A percentile compares a stretch with the other conserved stretches of the same genome.
phyloP scores from a whole-genome alignment of 768 basidiomycete genomes.

The Serendipita indica region DNA sequence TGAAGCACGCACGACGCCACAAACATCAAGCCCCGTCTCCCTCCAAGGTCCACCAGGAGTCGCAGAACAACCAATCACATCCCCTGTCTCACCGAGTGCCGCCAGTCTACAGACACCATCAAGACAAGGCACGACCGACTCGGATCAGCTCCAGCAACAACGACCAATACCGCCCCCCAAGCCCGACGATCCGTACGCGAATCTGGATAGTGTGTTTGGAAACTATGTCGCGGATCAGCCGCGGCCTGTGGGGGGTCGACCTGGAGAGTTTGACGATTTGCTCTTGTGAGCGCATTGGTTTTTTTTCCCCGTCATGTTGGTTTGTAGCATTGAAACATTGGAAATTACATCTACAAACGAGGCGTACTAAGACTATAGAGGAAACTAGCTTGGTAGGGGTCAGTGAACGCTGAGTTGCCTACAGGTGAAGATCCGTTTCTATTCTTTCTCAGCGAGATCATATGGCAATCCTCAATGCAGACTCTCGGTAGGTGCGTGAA shows the following conservation, averaged over 20 bases:
- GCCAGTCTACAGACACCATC: slow-evolving; percentile 14
- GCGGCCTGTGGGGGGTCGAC: slow-evolving; percentile 34
- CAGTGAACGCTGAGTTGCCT: too few species aligned
- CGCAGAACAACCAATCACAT: slow-evolving; percentile 13
- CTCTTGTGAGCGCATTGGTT: too few species aligned
- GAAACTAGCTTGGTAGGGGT: too few species aligned
- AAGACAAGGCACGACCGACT: slow-evolving; percentile 22
- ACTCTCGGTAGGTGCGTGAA: too few species aligned
- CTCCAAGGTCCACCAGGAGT: slow-evolving; percentile 9
- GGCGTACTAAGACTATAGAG: too few species aligned
- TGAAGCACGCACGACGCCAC: background rate
- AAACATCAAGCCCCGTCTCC: background rate
- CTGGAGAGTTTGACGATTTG: slow-evolving; percentile 49
- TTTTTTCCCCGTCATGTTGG: too few species aligned
- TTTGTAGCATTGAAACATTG: too few species aligned
- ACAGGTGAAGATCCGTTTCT: too few species aligned
- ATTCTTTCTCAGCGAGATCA: too few species aligned
- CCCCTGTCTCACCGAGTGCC: slow-evolving; percentile 5
- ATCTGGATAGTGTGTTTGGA: slow-evolving; percentile 61
- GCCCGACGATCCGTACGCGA: slow-evolving; percentile 62
- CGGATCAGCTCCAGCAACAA: slow-evolving; percentile 27
- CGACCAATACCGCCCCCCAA: slow-evolving; percentile 26
- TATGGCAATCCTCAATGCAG: too few species aligned
- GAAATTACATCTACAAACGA: too few species aligned
- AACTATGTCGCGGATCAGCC: slow-evolving; percentile 62